Evolutionary conservation across 1,139 yeast genomes (phyloP).

Genomic region (Diutina mesorugosa): DNA sequence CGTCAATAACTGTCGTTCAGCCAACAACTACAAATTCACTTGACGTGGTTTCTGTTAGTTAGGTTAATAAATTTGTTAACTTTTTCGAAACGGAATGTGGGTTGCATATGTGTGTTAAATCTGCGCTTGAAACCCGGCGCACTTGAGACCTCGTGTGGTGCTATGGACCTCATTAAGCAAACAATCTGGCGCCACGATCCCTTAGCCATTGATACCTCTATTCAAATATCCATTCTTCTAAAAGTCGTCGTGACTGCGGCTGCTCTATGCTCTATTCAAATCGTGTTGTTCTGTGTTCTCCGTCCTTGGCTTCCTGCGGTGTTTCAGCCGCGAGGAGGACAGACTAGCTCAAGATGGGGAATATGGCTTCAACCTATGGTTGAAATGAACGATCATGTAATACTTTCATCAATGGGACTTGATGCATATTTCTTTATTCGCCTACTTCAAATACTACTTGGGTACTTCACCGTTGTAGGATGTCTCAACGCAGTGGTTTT

Average conservation of each 20-base stretch:
- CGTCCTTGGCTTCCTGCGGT: not conserved
- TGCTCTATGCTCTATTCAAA: not conserved
- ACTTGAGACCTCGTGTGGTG: not conserved
- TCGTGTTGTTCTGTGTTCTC: not conserved
- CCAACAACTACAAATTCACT: not conserved
- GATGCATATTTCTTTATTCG: slow-evolving; percentile 56
- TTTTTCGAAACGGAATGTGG: not conserved
- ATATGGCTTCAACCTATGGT: not conserved
- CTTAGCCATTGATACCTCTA: not conserved
- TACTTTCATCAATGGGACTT: not conserved
- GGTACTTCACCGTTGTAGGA: slow-evolving; percentile 38
- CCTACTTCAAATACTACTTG: slow-evolving; percentile 32
- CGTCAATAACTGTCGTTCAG: not conserved
- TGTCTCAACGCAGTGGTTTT: slow-evolving; percentile 38
- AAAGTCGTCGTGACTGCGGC: not conserved
- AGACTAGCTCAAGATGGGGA: not conserved
- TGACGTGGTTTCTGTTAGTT: not conserved
- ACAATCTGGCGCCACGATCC: not conserved
- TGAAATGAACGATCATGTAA: not conserved
- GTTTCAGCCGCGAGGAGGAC: not conserved
- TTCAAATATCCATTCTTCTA: not conserved
- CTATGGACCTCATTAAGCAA: not conserved
- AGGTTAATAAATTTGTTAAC: not conserved
- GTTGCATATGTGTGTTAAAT: not conserved
- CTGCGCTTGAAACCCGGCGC: not conserved